phyloP scores from a whole-genome alignment of 768 basidiomycete genomes.

The Chalciporus sphaerocephalus region DNA sequence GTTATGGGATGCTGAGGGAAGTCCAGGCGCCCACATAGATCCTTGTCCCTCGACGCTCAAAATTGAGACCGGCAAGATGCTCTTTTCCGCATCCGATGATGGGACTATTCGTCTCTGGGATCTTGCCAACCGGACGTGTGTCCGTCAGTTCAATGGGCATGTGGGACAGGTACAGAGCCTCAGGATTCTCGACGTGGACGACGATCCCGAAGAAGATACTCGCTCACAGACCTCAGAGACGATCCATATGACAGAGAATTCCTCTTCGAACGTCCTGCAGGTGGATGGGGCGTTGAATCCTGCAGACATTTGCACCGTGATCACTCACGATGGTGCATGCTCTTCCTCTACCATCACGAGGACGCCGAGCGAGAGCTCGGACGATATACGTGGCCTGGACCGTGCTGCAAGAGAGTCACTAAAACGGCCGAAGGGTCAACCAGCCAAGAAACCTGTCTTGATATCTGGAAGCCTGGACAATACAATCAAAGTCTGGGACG shows the following conservation, averaged over 20 bases:
- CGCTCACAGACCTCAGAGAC: slow-evolving; percentile 9
- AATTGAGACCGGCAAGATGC: slow-evolving; percentile 84
- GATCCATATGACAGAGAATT: slow-evolving; percentile 13
- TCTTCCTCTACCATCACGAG: background rate
- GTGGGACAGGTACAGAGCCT: slow-evolving; percentile 93
- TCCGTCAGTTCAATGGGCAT: slow-evolving; percentile 83
- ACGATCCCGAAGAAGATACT: slow-evolving; percentile 35
- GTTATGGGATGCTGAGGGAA: slow-evolving; percentile 67
- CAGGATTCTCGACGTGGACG: slow-evolving; percentile 67
- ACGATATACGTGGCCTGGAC: slow-evolving; percentile 10
- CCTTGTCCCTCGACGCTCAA: slow-evolving; percentile 38
- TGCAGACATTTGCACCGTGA: slow-evolving; percentile 27
- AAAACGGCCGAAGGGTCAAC: slow-evolving; percentile 13
- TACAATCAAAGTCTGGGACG: slow-evolving; percentile 94
- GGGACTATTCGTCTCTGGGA: slow-evolving; percentile 94
- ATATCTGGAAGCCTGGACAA: slow-evolving; percentile 92
- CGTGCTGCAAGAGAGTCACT: slow-evolving; percentile 1
- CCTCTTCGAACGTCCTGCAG: slow-evolving; percentile 14
- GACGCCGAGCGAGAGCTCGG: slow-evolving; percentile 8
- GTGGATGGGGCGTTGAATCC: slow-evolving; percentile 10
- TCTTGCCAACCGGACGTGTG: slow-evolving; percentile 70
- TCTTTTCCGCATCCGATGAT: slow-evolving; percentile 96
- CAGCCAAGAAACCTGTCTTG: slow-evolving; percentile 60
- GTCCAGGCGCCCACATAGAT: slow-evolving; percentile 7
- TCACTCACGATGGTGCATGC: slow-evolving; percentile 24